A percentile compares a stretch with the other conserved stretches of the same genome.
Evolutionary conservation across 2,329 filamentous ascomycete genomes (phyloP).

Genomic region (Pestalotiopsis sp.): DNA sequence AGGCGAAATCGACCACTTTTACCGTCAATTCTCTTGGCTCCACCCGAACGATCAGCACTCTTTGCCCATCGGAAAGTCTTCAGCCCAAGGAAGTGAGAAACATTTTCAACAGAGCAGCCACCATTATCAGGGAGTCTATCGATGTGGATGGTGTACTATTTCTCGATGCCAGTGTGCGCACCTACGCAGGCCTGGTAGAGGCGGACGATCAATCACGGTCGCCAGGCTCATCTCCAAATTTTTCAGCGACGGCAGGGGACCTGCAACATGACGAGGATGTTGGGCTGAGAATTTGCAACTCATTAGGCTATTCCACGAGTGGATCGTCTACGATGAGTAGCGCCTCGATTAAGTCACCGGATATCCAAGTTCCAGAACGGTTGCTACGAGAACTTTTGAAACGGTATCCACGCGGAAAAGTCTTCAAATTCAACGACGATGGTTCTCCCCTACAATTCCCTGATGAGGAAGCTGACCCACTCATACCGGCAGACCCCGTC

Average conservation of each 20-base stretch:
- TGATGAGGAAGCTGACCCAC: constrained; percentile 22
- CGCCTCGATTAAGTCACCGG: constrained; percentile 2
- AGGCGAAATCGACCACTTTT: not conserved
- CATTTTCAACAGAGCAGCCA: constrained; percentile 45
- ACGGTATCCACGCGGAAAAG: constrained; percentile 47
- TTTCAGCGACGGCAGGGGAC: constrained; percentile 21
- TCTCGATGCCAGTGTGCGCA: constrained; percentile 31
- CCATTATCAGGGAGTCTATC: constrained; percentile 44
- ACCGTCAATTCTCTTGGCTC: not conserved
- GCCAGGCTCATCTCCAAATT: constrained; percentile 8
- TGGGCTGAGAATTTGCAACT: constrained; percentile 24
- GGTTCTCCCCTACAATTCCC: constrained; percentile 35
- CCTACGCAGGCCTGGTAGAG: constrained; percentile 18
- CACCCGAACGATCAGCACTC: not conserved
- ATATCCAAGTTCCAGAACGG: constrained; percentile 36
- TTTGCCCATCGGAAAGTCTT: constrained; percentile 2
- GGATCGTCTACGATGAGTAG: constrained; percentile 35
- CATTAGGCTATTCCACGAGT: constrained; percentile 43
- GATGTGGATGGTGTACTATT: constrained; percentile 43
- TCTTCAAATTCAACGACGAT: constrained; percentile 47
- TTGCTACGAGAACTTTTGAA: constrained; percentile 44
- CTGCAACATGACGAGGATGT: not conserved
- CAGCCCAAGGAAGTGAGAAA: constrained; percentile 12
- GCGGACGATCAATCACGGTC: not conserved
- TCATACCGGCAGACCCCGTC: not conserved